These are phyloP conservation scores for Leccinum boreale DNA, from an alignment of 768 basidiomycete species.

Conservation along the genomic window DNA sequence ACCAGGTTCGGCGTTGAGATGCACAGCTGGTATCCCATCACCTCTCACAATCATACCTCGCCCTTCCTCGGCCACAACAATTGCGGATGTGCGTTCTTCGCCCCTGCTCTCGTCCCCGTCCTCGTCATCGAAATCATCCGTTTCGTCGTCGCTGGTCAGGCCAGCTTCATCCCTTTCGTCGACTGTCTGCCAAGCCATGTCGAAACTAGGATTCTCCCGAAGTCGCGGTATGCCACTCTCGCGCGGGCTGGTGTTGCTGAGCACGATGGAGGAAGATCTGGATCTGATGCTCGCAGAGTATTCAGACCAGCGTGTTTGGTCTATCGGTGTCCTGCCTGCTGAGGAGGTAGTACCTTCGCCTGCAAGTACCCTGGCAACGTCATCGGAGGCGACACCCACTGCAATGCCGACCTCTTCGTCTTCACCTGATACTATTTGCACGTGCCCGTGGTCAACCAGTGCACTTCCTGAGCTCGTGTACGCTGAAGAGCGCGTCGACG, in stretches of 20 bases:
- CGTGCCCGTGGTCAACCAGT: slow-evolving; percentile 57
- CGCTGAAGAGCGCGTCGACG: slow-evolving; percentile 72
- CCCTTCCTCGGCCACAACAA: slow-evolving; percentile 80
- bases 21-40: slow-evolving; percentile 54
- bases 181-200: slow-evolving; percentile 69
- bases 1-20: slow-evolving; percentile 75
- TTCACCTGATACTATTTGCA: slow-evolving; percentile 59
- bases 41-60: slow-evolving; percentile 79
- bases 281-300: slow-evolving; percentile 64
- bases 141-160: slow-evolving; percentile 52
- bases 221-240: slow-evolving; percentile 44
- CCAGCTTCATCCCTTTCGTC: slow-evolving; percentile 69
- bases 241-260: slow-evolving; percentile 38
- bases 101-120: slow-evolving; percentile 49
- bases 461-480: slow-evolving; percentile 72
- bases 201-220: slow-evolving; percentile 69
- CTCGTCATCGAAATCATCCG: slow-evolving; percentile 49
- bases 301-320: slow-evolving; percentile 74
- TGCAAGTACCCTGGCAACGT: slow-evolving; percentile 57
- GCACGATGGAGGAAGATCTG: slow-evolving; percentile 64
- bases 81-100: slow-evolving; percentile 73
- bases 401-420: slow-evolving; percentile 52
- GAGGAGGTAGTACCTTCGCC: slow-evolving; percentile 47
- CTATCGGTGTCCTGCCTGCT: slow-evolving; percentile 50
- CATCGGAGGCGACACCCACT: slow-evolving; percentile 64